These are phyloP conservation scores for Trapa bicornis DNA, from an alignment of 345 rosid genomes.

Conservation along the genomic window DNA sequence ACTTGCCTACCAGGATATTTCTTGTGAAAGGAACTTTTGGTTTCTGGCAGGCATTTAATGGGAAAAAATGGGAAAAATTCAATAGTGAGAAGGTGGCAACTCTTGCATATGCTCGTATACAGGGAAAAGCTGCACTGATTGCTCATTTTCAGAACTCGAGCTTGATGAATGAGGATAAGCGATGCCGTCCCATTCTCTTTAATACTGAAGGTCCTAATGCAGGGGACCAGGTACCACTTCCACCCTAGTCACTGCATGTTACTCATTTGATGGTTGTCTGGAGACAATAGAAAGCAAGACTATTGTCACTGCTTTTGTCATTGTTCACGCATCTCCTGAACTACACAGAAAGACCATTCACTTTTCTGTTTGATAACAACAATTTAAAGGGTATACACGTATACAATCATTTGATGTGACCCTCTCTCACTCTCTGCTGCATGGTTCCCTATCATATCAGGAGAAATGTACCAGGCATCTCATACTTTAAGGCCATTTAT, in stretches of 20 bases:
- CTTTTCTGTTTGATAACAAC: too few species aligned
- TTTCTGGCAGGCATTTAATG: constrained; percentile 47
- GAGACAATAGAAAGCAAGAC: too few species aligned
- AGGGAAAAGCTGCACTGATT: constrained; percentile 59
- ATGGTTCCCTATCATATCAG: too few species aligned
- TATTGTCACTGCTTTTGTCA: too few species aligned
- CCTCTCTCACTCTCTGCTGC: too few species aligned
- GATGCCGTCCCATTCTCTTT: constrained; percentile 67
- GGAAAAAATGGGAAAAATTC: constrained; percentile 80
- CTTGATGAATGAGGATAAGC: constrained; percentile 70
- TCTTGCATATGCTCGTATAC: constrained; percentile 67
- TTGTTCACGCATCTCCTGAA: not conserved
- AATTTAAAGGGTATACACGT: too few species aligned
- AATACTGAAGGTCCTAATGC: constrained; percentile 62
- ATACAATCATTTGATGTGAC: too few species aligned
- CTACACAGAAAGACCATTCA: not conserved
- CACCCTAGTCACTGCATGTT: too few species aligned
- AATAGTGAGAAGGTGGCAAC: constrained; percentile 70
- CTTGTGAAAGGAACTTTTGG: not conserved
- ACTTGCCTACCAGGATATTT: not conserved
- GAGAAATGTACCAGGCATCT: too few species aligned
- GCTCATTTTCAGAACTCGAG: constrained; percentile 77
- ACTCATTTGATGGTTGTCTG: too few species aligned
- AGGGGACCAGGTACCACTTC: constrained; percentile 46
- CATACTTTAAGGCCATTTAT: too few species aligned